Base-by-base conservation (phyloP, 129 eudicot genomes). In the Centaurea solstitialis region DNA sequence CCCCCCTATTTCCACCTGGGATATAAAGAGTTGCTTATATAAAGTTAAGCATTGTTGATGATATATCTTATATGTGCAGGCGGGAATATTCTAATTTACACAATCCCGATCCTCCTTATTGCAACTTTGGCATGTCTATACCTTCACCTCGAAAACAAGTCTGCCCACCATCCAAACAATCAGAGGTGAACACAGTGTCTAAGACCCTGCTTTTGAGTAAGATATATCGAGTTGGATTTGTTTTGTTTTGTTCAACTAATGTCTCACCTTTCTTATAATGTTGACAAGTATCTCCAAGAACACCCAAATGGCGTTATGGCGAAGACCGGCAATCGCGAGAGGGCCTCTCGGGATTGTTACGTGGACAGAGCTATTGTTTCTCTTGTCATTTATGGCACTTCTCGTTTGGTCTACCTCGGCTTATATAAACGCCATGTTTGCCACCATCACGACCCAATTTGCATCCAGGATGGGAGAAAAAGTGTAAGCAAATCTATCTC, bases 261-360 rank as follows among this genome's bases (percentile, higher is more conserved):
- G 12, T 15, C 22, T 33, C 43, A 8, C 38, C 23, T 59, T 41
- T 80, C 13, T 76, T 57, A 57, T 23, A 18, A 37, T 79, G 68
- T 67, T 20, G 39, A 47, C 81, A 69, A 82, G 67, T 5, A 67
- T 74, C 70, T 45, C 80, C 15, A 68, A 73, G 67, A 53, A 75
- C 41, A 72, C 83, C 28, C 20, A 17, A 10, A 69, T 71, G 39
- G 85, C 72, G 10, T 41, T 66, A n/a, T 80, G 80, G 89, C 78
- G 73, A 70, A 79, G 82, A 24, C 91, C 89, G 41, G 81, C 68
- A 23, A 73, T 86, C 20, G 80, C 85, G 28, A 91, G 72, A 82
- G 86, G 95, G 57, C 90, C 89, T 53, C 80, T 91, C 3, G 93
- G 96, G 30, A 87, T 87, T 40, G 59, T 85, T 24, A 77, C 85